These are phyloP conservation scores for Pseudogymnoascus pannorum DNA, from an alignment of 2,329 filamentous ascomycete species.

Conservation along the genomic window DNA sequence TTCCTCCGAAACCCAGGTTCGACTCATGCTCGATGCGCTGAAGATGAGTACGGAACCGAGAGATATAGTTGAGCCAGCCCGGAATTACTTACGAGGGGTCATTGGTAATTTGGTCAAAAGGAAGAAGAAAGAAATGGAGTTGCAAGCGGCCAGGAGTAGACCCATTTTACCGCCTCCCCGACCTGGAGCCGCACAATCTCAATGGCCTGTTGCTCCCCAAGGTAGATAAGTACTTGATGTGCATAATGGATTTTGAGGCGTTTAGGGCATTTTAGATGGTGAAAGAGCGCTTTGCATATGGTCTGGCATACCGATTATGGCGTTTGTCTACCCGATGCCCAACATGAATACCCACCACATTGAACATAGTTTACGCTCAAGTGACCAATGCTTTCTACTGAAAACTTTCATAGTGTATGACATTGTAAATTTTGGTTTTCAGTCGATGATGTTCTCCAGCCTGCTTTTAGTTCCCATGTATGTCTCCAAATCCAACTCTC, in stretches of 20 bases:
- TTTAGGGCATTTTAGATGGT: background rate
- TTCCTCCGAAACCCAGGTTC: slow-evolving; percentile 53
- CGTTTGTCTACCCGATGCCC: background rate
- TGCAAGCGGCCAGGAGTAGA: background rate
- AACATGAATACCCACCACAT: background rate
- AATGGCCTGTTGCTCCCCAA: background rate
- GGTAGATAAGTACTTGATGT: background rate
- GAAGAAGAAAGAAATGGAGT: slow-evolving; percentile 8
- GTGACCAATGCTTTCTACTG: background rate
- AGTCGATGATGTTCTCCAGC: background rate
- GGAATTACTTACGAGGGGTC: slow-evolving; percentile 10
- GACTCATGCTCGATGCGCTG: slow-evolving; percentile 55
- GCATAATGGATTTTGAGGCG: background rate
- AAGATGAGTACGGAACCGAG: slow-evolving; percentile 49
- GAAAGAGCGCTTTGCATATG: background rate
- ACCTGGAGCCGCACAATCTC: background rate
- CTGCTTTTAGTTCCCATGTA: background rate
- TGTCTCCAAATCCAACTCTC: background rate
- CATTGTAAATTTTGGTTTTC: background rate
- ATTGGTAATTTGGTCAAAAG: slow-evolving; percentile 9
- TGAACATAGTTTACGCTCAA: background rate
- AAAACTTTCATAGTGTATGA: background rate
- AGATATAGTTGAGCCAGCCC: slow-evolving; percentile 38
- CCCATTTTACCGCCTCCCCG: background rate
- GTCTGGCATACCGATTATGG: background rate